These are phyloP conservation scores for Keqinozyma sinolaborantium DNA, from an alignment of 1,139 yeast species.

Conservation along the genomic window DNA sequence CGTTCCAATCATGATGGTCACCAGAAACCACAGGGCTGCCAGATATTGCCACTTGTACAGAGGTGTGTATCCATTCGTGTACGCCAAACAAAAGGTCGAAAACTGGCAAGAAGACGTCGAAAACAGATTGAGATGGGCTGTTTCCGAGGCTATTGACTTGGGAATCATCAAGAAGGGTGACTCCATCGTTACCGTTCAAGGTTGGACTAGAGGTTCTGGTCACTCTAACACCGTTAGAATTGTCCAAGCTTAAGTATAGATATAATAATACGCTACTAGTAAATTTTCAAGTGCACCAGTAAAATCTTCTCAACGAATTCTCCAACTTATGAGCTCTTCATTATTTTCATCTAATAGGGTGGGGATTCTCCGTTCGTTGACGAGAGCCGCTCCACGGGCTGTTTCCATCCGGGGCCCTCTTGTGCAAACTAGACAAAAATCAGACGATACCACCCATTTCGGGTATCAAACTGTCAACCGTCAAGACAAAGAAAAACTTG, in stretches of 20 bases:
- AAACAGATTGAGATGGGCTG: slow-evolving; percentile 91
- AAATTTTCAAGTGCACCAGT: background rate
- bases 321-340: too few relatives aligned
- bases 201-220: slow-evolving; percentile 98
- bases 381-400: too few relatives aligned
- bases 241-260: slow-evolving; percentile 39
- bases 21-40: slow-evolving; percentile 91
- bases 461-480: slow-evolving; percentile 85
- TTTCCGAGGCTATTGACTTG: slow-evolving; percentile 81
- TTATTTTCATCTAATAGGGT: too few relatives aligned
- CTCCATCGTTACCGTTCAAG: slow-evolving; percentile 91
- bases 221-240: slow-evolving; percentile 97
- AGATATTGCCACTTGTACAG: slow-evolving; percentile 95
- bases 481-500: slow-evolving; percentile 81
- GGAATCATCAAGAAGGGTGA: slow-evolving; percentile 89
- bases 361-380: too few relatives aligned
- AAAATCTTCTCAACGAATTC: background rate
- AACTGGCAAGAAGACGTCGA: slow-evolving; percentile 98
- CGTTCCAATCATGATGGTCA: slow-evolving; percentile 96
- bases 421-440: background rate
- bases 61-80: slow-evolving; percentile 97
- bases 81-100: slow-evolving; percentile 60
- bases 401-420: too few relatives aligned
- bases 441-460: slow-evolving; percentile 69
- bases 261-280: background rate